A percentile compares a stretch with the other conserved stretches of the same genome.
phyloP scores from a whole-genome alignment of 176 grass and related monocot genomes.

The Luzula sylvatica region DNA sequence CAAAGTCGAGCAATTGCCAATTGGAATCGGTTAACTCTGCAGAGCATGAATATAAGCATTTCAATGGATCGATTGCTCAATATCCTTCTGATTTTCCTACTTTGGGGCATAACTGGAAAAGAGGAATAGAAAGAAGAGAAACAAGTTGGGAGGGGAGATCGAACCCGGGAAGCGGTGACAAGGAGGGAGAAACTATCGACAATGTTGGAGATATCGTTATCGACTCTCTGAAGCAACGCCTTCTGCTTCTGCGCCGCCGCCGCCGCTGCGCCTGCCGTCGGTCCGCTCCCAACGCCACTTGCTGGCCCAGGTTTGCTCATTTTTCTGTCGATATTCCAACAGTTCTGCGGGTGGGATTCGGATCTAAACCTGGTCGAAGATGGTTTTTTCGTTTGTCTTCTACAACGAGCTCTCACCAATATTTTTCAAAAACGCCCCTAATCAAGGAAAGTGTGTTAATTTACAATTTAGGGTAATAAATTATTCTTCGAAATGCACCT shows the following conservation, averaged over 20 bases:
- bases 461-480: too few relatives aligned
- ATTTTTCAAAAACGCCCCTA: too few relatives aligned
- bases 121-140: constrained; percentile 1
- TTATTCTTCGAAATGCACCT: too few relatives aligned
- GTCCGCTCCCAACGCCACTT: constrained; percentile 33
- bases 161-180: constrained; percentile 64
- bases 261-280: constrained; percentile 44
- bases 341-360: not conserved
- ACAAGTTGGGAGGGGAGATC: not conserved
- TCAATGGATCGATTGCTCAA: not conserved
- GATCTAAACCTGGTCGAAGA: too few relatives aligned
- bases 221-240: constrained; percentile 56
- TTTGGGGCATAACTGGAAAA: not conserved
- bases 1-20: too few relatives aligned
- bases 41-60: too few relatives aligned
- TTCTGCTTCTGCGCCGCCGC: constrained; percentile 80
- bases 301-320: constrained; percentile 14
- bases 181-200: constrained; percentile 66
- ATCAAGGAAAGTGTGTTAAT: too few relatives aligned
- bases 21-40: too few relatives aligned
- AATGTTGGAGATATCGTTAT: constrained; percentile 50
- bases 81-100: not conserved
- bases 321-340: not conserved
- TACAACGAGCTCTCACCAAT: too few relatives aligned
- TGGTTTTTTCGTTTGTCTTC: too few relatives aligned